Percentiles rank a stretch among this genome's conserved stretches.
These are phyloP conservation scores for Melanogaster broomeanus DNA, from an alignment of 768 basidiomycete genomes.

Conservation along the genomic window DNA sequence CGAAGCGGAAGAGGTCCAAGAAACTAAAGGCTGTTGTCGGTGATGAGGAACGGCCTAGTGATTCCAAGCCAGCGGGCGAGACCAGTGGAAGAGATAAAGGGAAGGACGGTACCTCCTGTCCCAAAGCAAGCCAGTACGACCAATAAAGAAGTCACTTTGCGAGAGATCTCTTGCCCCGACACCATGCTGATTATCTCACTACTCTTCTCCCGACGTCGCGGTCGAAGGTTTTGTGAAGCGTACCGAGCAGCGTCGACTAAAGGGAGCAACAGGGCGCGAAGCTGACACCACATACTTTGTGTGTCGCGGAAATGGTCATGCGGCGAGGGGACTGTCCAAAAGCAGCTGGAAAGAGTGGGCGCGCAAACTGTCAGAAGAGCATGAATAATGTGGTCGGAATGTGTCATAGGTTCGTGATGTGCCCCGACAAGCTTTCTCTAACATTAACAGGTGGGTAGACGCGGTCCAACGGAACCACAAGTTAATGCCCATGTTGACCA, in stretches of 20 bases:
- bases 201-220: too few relatives aligned
- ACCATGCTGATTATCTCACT: constrained; percentile 17
- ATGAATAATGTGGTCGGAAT: too few relatives aligned
- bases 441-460: too few relatives aligned
- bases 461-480: too few relatives aligned
- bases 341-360: too few relatives aligned
- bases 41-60: constrained; percentile 4
- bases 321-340: constrained; percentile 83
- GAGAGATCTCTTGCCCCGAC: neutral
- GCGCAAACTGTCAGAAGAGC: too few relatives aligned
- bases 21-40: constrained; percentile 34
- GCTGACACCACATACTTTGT: too few relatives aligned
- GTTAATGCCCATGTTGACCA: too few relatives aligned
- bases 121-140: too few relatives aligned
- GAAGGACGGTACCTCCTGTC: constrained; percentile 8
- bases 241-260: constrained; percentile 63
- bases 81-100: constrained; percentile 17
- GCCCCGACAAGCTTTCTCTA: too few relatives aligned
- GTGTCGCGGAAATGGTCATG: constrained; percentile 81
- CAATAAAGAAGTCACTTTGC: too few relatives aligned
- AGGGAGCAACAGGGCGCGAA: constrained; percentile 59
- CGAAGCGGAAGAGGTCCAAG: constrained; percentile 58
- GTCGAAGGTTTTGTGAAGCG: constrained; percentile 26
- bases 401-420: too few relatives aligned
- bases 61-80: constrained; percentile 17